Base-by-base conservation (phyloP, 2,329 filamentous ascomycete genomes). In the Cephalotrichum gorgonifer region DNA sequence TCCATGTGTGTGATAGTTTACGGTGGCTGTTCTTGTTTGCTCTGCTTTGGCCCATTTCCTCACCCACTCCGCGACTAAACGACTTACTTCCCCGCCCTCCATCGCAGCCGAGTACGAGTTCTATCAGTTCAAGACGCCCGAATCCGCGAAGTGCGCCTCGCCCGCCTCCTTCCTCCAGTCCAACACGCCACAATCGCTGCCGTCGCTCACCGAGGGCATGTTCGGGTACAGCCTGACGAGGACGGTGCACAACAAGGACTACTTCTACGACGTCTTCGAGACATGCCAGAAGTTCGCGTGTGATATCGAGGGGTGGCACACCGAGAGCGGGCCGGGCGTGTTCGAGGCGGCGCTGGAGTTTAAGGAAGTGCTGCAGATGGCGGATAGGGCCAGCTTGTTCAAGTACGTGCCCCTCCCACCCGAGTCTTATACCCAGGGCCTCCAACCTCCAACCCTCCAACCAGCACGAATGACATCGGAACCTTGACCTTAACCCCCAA, bases 281-380 rank as follows among this genome's bases (percentile, higher is more conserved):
- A 78, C 84, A 0, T 94, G 88, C 68, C 74, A 78, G 55, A 73
- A 80, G 52, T 95, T 95, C 68, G 71, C 76, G 38, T 93, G 88
- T 60, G 78, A 85, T 54, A 86, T 96, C 44, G 90, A 96, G 64
- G 88, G 90, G 43, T 96, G 90, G 90, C 90, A 96, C 69, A 95
- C 90, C 8, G 90, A 96, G 69, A 90, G 85, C 55, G 90, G 90
- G 1, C 90, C 90, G 0, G 90, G 90, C 42, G 93, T 98, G 3
- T 97, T 91, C 63, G 93, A 98, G 70, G 93, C 93, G 12, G 89
- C 93, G 17, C 77, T 98, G 45, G 86, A 95, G 63, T 97, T 94
- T 57, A 86, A 85, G 48, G 87, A 95, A 63, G 85, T 93, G 54
- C 79, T 78, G 31, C 76, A 85, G 55, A 96, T 96, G 88, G 93